Percentiles rank a stretch among this genome's conserved stretches.
Conservation (phyloP, 495 filamentous ascomycete species). For the Margaritispora aquatica region DNA sequence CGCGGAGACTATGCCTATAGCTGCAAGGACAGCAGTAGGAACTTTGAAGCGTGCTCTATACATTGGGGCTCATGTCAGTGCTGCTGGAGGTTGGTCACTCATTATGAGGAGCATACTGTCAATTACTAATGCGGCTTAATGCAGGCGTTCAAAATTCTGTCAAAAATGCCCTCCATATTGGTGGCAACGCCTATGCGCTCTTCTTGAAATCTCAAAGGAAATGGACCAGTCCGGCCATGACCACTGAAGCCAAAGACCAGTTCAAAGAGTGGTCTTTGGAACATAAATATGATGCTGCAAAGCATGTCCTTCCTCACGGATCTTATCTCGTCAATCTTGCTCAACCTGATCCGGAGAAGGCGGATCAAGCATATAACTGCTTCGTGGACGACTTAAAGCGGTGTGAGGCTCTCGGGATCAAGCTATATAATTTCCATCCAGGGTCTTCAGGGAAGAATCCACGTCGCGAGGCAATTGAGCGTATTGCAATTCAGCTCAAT, state of each 20-base stretch:
- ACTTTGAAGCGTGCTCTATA: slow-evolving; percentile 63
- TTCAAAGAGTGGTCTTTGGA: slow-evolving; percentile 62
- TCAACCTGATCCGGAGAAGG: slow-evolving; percentile 68
- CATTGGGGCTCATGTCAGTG: slow-evolving; percentile 88
- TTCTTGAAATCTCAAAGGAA: slow-evolving; percentile 95
- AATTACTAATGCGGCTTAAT: slow-evolving; percentile 5
- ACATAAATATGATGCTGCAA: slow-evolving; percentile 65
- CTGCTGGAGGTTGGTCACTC: slow-evolving; percentile 69
- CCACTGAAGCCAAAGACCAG: slow-evolving; percentile 54
- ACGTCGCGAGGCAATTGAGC: slow-evolving; percentile 61
- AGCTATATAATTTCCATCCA: slow-evolving; percentile 95
- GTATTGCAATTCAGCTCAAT: slow-evolving; percentile 76
- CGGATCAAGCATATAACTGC: slow-evolving; percentile 75
- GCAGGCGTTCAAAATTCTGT: slow-evolving; percentile 85
- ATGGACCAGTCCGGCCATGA: slow-evolving; percentile 80
- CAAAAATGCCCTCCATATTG: slow-evolving; percentile 71
- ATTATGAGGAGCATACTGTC: not conserved
- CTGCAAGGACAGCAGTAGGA: slow-evolving; percentile 53
- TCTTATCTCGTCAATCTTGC: slow-evolving; percentile 96
- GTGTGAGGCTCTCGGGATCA: slow-evolving; percentile 84
- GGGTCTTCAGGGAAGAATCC: slow-evolving; percentile 65
- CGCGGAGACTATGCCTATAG: slow-evolving; percentile 52
- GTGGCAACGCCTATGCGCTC: slow-evolving; percentile 86
- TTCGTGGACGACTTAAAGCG: slow-evolving; percentile 87
- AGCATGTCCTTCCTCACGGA: slow-evolving; percentile 79